These are phyloP conservation scores for Meripilus lineatus DNA, from an alignment of 1,284 basidiomycete species.

Conservation along the genomic window DNA sequence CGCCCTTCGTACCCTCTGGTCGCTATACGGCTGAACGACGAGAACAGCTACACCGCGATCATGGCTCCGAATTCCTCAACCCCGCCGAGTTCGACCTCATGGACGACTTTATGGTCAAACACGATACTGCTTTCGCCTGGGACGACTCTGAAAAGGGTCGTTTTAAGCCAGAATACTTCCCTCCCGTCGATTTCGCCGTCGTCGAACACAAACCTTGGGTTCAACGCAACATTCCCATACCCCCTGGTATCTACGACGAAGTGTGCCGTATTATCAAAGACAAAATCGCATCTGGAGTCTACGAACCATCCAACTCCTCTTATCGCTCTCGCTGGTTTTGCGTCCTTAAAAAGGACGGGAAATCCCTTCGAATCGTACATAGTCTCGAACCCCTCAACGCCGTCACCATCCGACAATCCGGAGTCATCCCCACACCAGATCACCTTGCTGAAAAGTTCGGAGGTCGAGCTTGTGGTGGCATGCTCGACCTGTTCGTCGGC, in stretches of 20 bases:
- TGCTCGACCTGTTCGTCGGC: slow-evolving; percentile 23
- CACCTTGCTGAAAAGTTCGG: slow-evolving; percentile 24
- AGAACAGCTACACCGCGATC: slow-evolving; percentile 19
- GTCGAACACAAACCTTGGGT: slow-evolving; percentile 32
- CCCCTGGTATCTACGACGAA: slow-evolving; percentile 29
- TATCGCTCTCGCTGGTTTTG: slow-evolving; percentile 36
- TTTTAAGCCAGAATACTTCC: slow-evolving; percentile 29
- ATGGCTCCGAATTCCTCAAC: slow-evolving; percentile 26
- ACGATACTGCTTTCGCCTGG: slow-evolving; percentile 32
- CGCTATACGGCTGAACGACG: slow-evolving; percentile 29
- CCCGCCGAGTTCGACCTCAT: slow-evolving; percentile 26
- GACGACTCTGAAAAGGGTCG: slow-evolving; percentile 27
- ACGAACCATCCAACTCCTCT: slow-evolving; percentile 32
- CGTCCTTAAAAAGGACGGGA: slow-evolving; percentile 33
- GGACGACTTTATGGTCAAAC: slow-evolving; percentile 26
- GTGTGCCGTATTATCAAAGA: slow-evolving; percentile 26
- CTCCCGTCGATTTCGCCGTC: slow-evolving; percentile 25
- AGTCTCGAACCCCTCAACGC: slow-evolving; percentile 27
- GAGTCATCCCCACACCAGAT: slow-evolving; percentile 22
- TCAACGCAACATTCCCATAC: slow-evolving; percentile 34
- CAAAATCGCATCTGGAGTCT: slow-evolving; percentile 30
- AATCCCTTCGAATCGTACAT: slow-evolving; percentile 27
- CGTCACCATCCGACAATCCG: slow-evolving; percentile 28
- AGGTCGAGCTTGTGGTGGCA: slow-evolving; percentile 16
- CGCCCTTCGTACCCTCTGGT: slow-evolving; percentile 17